These are phyloP conservation scores for Cadophora malorum DNA, from an alignment of 2,329 filamentous ascomycete species.

Conservation along the genomic window DNA sequence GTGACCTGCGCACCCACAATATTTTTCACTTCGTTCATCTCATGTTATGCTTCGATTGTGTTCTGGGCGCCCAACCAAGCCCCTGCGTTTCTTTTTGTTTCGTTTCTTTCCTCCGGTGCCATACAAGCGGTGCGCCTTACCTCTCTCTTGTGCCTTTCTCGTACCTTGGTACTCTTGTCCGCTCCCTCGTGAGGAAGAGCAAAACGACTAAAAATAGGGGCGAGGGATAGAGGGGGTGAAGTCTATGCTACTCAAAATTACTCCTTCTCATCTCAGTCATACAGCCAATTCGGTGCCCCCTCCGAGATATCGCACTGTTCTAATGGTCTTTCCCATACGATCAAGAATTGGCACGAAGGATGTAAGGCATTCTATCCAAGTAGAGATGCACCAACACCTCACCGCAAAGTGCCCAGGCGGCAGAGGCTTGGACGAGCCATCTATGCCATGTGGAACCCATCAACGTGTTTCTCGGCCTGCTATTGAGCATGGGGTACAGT, in stretches of 20 bases:
- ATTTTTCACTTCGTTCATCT: slow-evolving; percentile 1
- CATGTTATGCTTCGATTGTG: neutral
- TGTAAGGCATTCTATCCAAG: neutral
- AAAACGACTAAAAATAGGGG: slow-evolving; percentile 3
- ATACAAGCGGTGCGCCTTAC: neutral
- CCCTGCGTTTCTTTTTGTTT: slow-evolving; percentile 7
- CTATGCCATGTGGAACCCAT: slow-evolving; percentile 8
- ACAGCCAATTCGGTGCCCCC: neutral
- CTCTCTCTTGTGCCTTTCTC: neutral
- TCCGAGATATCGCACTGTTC: neutral
- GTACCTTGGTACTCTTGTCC: neutral
- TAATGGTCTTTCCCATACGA: neutral
- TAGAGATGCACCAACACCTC: neutral
- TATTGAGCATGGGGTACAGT: neutral
- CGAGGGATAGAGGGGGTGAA: neutral
- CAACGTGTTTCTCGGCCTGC: slow-evolving; percentile 3
- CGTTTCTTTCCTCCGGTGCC: neutral
- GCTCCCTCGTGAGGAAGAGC: neutral
- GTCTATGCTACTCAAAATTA: too few relatives aligned
- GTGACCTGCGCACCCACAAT: neutral
- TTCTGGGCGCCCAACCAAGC: neutral
- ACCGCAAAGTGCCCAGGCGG: slow-evolving; percentile 7
- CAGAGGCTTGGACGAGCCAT: slow-evolving; percentile 1
- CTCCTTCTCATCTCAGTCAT: slow-evolving; percentile 6
- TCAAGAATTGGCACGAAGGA: slow-evolving; percentile 10